A percentile compares a stretch with the other conserved stretches of the same genome.
Conservation (phyloP, 2,329 filamentous ascomycete genomes). For the Penicillium sp. region DNA sequence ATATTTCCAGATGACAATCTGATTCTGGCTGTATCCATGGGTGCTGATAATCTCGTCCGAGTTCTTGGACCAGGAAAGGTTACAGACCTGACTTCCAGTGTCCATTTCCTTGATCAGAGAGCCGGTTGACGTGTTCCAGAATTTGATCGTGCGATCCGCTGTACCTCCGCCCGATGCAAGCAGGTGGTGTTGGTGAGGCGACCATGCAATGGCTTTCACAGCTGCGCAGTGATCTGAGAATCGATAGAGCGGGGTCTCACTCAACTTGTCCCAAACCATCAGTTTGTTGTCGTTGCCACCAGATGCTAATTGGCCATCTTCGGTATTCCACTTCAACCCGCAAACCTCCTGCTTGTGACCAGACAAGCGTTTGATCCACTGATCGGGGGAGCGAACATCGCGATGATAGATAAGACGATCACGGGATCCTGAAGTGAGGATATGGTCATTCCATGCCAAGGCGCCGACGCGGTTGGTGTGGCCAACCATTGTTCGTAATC, state of each 20-base stretch:
- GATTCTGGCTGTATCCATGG: conserved; percentile 96
- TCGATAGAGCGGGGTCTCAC: conserved; percentile 88
- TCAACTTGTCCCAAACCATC: conserved; percentile 97
- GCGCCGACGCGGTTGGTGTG: conserved; percentile 92
- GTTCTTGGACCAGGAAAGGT: conserved; percentile 95
- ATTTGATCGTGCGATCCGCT: conserved; percentile 93
- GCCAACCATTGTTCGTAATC: conserved; percentile 92
- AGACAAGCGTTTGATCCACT: conserved; percentile 81
- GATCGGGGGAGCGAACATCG: conserved; percentile 88
- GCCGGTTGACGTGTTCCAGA: conserved; percentile 92
- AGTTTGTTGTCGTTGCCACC: conserved; percentile 99
- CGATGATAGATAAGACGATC: conserved; percentile 94
- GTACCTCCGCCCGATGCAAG: conserved; percentile 96
- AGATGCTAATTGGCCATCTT: conserved; percentile 90
- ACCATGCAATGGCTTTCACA: conserved; percentile 98
- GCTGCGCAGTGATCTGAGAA: conserved; percentile 94
- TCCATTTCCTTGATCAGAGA: conserved; percentile 82
- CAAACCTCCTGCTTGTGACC: conserved; percentile 99
- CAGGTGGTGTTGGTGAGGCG: conserved; percentile 88
- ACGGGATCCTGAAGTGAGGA: conserved; percentile 90
- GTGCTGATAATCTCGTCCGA: conserved; percentile 97
- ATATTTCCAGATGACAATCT: conserved; percentile 99
- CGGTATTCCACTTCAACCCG: conserved; percentile 93
- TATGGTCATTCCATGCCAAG: conserved; percentile 96
- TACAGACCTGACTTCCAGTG: conserved; percentile 98